Evolutionary conservation across 441 rosid genomes (phyloP), one percentile per base, ranked within the genome.

Genomic region (Populus tomentosa): DNA sequence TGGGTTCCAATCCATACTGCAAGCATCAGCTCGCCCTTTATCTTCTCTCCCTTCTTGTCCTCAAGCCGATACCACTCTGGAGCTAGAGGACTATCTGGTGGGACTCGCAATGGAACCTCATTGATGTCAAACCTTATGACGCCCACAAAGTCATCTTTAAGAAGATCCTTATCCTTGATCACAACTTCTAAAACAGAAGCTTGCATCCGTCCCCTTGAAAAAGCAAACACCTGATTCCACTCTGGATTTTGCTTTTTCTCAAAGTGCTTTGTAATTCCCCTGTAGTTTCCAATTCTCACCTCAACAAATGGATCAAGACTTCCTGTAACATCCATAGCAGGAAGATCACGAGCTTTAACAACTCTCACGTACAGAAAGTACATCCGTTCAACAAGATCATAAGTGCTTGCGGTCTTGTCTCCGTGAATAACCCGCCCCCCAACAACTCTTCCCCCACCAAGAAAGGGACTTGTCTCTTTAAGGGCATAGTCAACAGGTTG

Each of bases 1-100:
- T 95, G 99, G 56, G 98, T 95, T 72, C 98, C 99, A 23, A 95
- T 90, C 99, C 99, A 95, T 73, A 95, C 93, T 67, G 99, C 98
- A 21, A 95, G 92, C 98, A 95, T 95, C 69, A 95, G 84, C 79
- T 95, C 98, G n/a, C 99, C 96, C 86, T 91, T 93, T 70, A 90
- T 86, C 80, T 91, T 95, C 70, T 90, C 96, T n/a, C 95, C 91
- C 73, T 91, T 93, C 86, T 93, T 93, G 78, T 92, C 91, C 82
- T 85, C 90, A 38, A 95, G 91, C 62, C 95, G 84, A 78, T 92
- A 92, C 98, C 99, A 93, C 80, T 93, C 94, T 1, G 99, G 97
- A 70, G 99, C 99, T 73, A 95, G 87, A 78, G 99, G 99, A 67
- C 98, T 93, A 63, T 95, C 97, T 0, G 99, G 98, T 4, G 99